Evolutionary conservation across 2,329 filamentous ascomycete genomes (phyloP).

Genomic region (Lachnellula cervina): DNA sequence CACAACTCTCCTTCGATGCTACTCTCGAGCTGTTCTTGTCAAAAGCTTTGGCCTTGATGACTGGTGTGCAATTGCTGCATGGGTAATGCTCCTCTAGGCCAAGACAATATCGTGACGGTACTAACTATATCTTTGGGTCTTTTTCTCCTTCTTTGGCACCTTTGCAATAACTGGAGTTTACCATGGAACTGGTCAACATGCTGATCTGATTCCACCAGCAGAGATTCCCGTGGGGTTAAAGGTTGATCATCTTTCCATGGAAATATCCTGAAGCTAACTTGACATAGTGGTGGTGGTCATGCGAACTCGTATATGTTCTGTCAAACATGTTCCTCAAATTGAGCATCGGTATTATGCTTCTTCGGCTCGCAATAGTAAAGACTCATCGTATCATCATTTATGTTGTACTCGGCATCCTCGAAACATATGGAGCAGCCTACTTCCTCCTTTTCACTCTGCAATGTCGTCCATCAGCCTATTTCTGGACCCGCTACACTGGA

Average conservation of each 20-base stretch:
- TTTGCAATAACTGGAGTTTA: constrained; percentile 23
- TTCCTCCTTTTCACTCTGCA: constrained; percentile 37
- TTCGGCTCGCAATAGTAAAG: constrained; percentile 33
- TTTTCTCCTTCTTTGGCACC: constrained; percentile 21
- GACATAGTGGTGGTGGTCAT: constrained; percentile 34
- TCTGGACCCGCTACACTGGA: constrained; percentile 35
- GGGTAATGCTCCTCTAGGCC: constrained; percentile 13
- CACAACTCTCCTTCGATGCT: constrained; percentile 20
- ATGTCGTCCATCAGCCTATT: constrained; percentile 35
- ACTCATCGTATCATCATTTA: constrained; percentile 34
- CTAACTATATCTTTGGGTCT: constrained; percentile 10
- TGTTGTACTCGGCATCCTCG: constrained; percentile 29
- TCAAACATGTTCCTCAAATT: constrained; percentile 37
- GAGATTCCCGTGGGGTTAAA: constrained; percentile 29
- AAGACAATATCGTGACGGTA: constrained; percentile 3
- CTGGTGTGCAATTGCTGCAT: constrained; percentile 18
- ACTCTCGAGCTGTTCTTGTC: constrained; percentile 21
- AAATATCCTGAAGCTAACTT: background rate
- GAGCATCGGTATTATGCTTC: constrained; percentile 36
- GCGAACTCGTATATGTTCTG: constrained; percentile 37
- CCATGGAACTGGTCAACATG: constrained; percentile 29
- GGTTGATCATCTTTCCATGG: constrained; percentile 9
- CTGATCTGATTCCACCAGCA: constrained; percentile 12
- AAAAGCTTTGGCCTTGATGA: constrained; percentile 29
- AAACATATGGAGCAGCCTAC: constrained; percentile 34